A percentile compares a stretch with the other conserved stretches of the same genome.
Conservation (phyloP, 495 filamentous ascomycete genomes). For the Penicillium manginii region DNA sequence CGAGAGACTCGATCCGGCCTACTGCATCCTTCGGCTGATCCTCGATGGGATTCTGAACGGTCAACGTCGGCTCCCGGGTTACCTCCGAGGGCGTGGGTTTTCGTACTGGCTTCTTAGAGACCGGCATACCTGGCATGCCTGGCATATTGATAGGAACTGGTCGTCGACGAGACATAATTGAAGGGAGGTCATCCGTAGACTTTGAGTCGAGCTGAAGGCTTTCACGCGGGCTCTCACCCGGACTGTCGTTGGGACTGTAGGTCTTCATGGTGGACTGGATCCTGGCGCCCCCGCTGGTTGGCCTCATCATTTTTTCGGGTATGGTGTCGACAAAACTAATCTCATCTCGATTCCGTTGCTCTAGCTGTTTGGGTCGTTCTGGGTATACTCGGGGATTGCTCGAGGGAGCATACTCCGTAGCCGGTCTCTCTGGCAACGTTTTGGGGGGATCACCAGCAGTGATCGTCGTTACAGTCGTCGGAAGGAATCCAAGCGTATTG, state of each 20-base stretch:
- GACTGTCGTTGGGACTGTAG: constrained; percentile 41
- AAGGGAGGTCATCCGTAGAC: constrained; percentile 34
- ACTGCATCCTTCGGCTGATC: constrained; percentile 55
- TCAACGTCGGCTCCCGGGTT: constrained; percentile 36
- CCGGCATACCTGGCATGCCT: constrained; percentile 34
- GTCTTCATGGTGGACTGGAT: constrained; percentile 44
- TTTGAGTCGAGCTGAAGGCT: constrained; percentile 32
- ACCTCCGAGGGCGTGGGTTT: constrained; percentile 60
- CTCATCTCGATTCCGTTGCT: neutral
- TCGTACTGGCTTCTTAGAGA: constrained; percentile 46
- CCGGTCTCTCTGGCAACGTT: constrained; percentile 14
- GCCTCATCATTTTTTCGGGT: constrained; percentile 32
- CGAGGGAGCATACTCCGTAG: constrained; percentile 13
- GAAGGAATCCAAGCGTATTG: constrained; percentile 23
- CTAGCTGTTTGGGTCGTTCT: constrained; percentile 16
- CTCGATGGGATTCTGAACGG: constrained; percentile 60
- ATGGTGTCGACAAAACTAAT: constrained; percentile 27
- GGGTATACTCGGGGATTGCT: constrained; percentile 2
- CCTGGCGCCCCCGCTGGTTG: constrained; percentile 1
- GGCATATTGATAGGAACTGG: constrained; percentile 45
- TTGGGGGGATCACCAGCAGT: constrained; percentile 33
- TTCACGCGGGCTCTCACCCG: constrained; percentile 38
- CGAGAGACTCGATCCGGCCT: constrained; percentile 67
- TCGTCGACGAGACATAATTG: constrained; percentile 53
- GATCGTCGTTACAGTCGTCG: constrained; percentile 45